Evolutionary conservation across 2,329 filamentous ascomycete genomes (phyloP).

Genomic region (Fusarium citri): DNA sequence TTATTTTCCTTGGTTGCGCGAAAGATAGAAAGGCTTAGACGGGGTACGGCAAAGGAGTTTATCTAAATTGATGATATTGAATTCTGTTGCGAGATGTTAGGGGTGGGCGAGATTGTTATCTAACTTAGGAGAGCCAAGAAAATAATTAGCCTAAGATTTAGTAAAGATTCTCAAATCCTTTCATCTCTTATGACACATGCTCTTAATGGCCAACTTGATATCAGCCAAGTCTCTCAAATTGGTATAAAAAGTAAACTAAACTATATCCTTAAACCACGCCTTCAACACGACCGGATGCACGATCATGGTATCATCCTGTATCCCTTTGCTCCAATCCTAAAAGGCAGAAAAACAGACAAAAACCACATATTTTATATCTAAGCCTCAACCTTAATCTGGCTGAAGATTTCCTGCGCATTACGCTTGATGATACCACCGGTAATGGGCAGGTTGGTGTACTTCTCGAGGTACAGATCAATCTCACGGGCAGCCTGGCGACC

Average conservation of each 20-base stretch:
- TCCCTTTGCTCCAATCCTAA: slow-evolving; percentile 31
- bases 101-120: neutral
- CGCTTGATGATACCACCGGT: slow-evolving; percentile 94
- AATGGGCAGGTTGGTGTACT: slow-evolving; percentile 82
- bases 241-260: slow-evolving; percentile 35
- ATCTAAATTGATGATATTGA: neutral
- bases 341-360: neutral
- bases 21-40: neutral
- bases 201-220: neutral
- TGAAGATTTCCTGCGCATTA: slow-evolving; percentile 77
- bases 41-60: neutral
- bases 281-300: slow-evolving; percentile 22
- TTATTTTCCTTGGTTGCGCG: neutral
- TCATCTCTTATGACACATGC: neutral
- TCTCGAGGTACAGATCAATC: slow-evolving; percentile 87
- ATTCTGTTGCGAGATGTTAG: neutral
- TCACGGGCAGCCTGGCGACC: slow-evolving; percentile 92
- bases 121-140: neutral
- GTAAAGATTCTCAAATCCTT: neutral
- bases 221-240: slow-evolving; percentile 38
- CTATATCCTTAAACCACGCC: slow-evolving; percentile 10
- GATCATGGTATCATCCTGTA: slow-evolving; percentile 33
- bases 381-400: slow-evolving; percentile 39
- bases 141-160: neutral
- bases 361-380: slow-evolving; percentile 21